phyloP scores from a whole-genome alignment of 2,329 filamentous ascomycete genomes.

The Incumbomyces delicatus region DNA sequence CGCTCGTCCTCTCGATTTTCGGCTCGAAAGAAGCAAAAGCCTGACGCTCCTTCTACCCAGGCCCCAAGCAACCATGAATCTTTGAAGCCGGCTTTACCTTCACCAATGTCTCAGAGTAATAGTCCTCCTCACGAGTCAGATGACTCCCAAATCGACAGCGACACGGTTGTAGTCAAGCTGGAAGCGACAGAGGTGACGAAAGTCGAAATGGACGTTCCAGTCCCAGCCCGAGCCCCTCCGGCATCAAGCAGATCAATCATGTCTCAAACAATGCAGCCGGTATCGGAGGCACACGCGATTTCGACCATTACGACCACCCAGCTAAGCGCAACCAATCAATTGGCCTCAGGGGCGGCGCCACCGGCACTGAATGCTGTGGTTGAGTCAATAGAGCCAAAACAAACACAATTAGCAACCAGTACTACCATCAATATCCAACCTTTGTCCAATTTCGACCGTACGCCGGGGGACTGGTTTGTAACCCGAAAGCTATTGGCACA shows the following conservation, averaged over 20 bases:
- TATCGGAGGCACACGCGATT: slow-evolving; percentile 10
- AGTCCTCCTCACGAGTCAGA: background rate
- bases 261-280: background rate
- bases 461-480: slow-evolving; percentile 71
- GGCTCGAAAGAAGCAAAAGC: slow-evolving; percentile 9
- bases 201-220: slow-evolving; percentile 14
- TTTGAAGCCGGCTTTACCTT: slow-evolving; percentile 5
- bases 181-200: slow-evolving; percentile 16
- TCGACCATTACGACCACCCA: slow-evolving; percentile 17
- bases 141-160: background rate
- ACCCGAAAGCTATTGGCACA: slow-evolving; percentile 67
- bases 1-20: background rate
- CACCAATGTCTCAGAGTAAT: slow-evolving; percentile 4
- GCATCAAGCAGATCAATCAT: background rate
- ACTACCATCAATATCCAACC: slow-evolving; percentile 17
- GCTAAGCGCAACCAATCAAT: slow-evolving; percentile 5
- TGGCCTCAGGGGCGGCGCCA: background rate
- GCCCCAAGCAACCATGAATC: slow-evolving; percentile 7
- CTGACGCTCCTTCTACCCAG: slow-evolving; percentile 5
- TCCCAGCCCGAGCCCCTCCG: background rate
- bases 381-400: slow-evolving; percentile 18
- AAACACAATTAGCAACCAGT: background rate
- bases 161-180: slow-evolving; percentile 18
- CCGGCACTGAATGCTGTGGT: slow-evolving; percentile 2
- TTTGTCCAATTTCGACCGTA: slow-evolving; percentile 36